Percentiles rank a stretch among this genome's conserved stretches.
These are phyloP conservation scores for Odontarrhena argentea DNA, from an alignment of 345 rosid genomes.

Conservation along the genomic window DNA sequence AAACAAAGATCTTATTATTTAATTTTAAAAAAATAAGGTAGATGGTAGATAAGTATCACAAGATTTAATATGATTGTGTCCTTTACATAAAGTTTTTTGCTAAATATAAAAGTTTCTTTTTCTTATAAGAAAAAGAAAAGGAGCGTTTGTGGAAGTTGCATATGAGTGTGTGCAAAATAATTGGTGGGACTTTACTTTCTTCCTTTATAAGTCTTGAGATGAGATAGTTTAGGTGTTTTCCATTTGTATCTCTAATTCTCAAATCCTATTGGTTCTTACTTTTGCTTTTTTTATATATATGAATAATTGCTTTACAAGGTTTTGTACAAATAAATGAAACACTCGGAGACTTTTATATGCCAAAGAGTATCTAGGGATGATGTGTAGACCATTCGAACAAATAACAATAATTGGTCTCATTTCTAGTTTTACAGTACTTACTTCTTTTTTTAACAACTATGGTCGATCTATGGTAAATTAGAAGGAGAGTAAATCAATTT, in stretches of 20 bases:
- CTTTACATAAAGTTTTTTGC: slow-evolving; percentile 9
- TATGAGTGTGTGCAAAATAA: slow-evolving; percentile 31
- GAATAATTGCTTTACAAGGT: slow-evolving; percentile 22
- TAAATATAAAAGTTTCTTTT: background rate
- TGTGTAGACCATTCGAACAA: background rate
- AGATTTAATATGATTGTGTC: slow-evolving; percentile 29
- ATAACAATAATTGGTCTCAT: background rate
- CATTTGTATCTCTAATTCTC: slow-evolving; percentile 22
- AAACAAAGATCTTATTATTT: background rate
- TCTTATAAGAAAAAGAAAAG: slow-evolving; percentile 29
- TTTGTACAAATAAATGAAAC: background rate
- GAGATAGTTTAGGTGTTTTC: slow-evolving; percentile 10
- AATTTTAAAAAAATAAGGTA: background rate
- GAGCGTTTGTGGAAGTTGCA: slow-evolving; percentile 30
- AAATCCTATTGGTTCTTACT: slow-evolving; percentile 24
- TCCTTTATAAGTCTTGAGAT: slow-evolving; percentile 3
- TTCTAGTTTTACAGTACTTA: no score
- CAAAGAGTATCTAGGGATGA: background rate
- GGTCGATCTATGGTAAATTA: no score
- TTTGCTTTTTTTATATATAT: background rate
- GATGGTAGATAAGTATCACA: slow-evolving; percentile 7
- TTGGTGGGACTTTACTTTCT: slow-evolving; percentile 19
- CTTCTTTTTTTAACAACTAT: no score
- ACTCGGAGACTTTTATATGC: background rate
- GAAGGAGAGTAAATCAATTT: no score